Percentiles rank a stretch among this genome's conserved stretches.
Conservation (phyloP, 139 green algal species). For the Tetraselmis chui region DNA sequence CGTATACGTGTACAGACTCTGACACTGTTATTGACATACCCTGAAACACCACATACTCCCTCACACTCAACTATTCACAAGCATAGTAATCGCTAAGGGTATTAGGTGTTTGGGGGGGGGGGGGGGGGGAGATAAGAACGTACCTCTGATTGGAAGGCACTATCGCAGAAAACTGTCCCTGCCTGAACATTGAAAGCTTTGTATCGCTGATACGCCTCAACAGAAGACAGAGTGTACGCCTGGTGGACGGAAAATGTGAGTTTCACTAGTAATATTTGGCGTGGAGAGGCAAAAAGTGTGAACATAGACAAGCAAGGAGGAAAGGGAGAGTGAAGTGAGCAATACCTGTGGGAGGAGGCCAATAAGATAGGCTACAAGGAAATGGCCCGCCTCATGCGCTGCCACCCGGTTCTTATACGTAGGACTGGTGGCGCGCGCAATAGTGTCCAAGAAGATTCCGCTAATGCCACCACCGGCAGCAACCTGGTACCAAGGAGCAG, state of each 20-base stretch:
- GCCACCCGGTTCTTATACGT: slow-evolving; percentile 62
- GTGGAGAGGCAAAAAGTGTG: too few relatives aligned
- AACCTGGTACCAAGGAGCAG: slow-evolving; percentile 19
- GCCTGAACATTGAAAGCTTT: slow-evolving; percentile 88
- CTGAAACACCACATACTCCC: too few relatives aligned
- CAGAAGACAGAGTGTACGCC: slow-evolving; percentile 77
- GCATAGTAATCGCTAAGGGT: too few relatives aligned
- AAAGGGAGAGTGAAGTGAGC: not conserved
- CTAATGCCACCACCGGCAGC: slow-evolving; percentile 55
- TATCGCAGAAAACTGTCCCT: slow-evolving; percentile 89
- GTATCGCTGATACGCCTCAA: slow-evolving; percentile 70
- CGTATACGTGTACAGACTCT: too few relatives aligned
- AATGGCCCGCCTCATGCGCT: slow-evolving; percentile 88
- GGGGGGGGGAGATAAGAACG: not conserved
- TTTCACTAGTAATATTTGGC: too few relatives aligned
- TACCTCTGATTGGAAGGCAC: slow-evolving; percentile 73
- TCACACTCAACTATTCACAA: too few relatives aligned
- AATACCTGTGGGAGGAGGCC: slow-evolving; percentile 67
- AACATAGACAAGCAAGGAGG: not conserved
- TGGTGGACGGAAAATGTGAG: too few relatives aligned
- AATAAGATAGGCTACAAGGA: slow-evolving; percentile 88
- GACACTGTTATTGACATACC: too few relatives aligned
- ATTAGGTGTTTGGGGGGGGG: not conserved
- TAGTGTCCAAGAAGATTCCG: slow-evolving; percentile 67
- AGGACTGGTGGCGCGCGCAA: slow-evolving; percentile 42